Base-by-base conservation (phyloP, 176 grass and related monocot genomes). In the Oryza glaberrima region DNA sequence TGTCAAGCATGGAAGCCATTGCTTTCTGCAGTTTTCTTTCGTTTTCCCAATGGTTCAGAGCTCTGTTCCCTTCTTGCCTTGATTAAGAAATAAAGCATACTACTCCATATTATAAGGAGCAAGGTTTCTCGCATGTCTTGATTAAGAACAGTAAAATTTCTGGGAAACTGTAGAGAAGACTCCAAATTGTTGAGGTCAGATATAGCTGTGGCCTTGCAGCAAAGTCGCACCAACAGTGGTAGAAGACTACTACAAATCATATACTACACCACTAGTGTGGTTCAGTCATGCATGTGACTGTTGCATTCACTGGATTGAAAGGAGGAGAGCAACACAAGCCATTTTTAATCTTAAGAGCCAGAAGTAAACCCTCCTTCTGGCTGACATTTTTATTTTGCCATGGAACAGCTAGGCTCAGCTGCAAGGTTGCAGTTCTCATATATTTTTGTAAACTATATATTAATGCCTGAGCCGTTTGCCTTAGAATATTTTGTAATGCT, bases 21-120 rank as follows among this genome's bases (percentile, higher is more conserved):
- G 61, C 68, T 67, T 88, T 88, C 11, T 77, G 15, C 4, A 11
- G 45, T 69, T 49, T 69, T 46, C 11, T 49, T 56, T 43, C 72
- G 30, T 76, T 51, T 38, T 34, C 7, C 1, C 43, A 67, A 49
- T 35, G 5, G 48, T 61, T 45, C 3, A 61, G 35, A 70, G 28
- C 30, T 30, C 16, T 20, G 74, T 25, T 46, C 48, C 22, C 19
- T 15, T 36, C 36, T 8, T 72, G 54, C 26, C 68, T 65, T 86
- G 28, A n/a, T 40, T 10, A 48, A 49, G 71, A 9, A 7, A 26
- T 17, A 48, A 47, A 11, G 16, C 11, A 13, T 7, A 20, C 30
- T 32, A 32, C 30, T 32, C 30, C 30, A 32, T 73, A 47, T 26
- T 69, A 46, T 72, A 40, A 43, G 22, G 49, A 17, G 6, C 7